Evolutionary conservation across 2,329 filamentous ascomycete species (phyloP), one percentile per base, ranked within the genome.

Genomic region (Penicillium sp.): DNA sequence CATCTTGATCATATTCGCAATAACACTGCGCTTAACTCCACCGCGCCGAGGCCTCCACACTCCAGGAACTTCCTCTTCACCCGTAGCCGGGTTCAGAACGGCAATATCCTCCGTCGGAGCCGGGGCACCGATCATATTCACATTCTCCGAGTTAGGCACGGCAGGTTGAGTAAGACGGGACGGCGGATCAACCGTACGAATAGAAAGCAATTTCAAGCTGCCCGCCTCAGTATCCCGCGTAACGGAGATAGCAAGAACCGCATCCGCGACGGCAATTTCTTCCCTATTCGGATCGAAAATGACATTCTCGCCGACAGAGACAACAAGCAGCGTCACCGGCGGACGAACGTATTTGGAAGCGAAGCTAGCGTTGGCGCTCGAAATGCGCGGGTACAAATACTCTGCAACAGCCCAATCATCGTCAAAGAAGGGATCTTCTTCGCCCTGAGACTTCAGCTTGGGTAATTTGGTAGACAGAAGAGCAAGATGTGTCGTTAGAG

Each of bases 361-460:
- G 3, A 55, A 36, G 3, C 56, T 54, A 4, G 63, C 57, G 16
- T 58, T 65, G 14, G 60, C 62, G 29, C 54, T 40, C 23, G 52
- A 52, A 23, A 61, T 49, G 31, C 81, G 82, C 1, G 87, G 83
- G 76, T 95, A 99, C 26, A 99, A 79, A 53, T 86, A 87, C 16
- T 85, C 82, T 1, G 92, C 87, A 14, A 89, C 89, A 60, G 89
- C 91, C 94, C 94, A 99, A 77, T 99, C 94, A 76, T 99, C 94
- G 77, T 97, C 89, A 75, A 99, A 99, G 70, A 97, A 87, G 11
- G 94, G 94, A 66, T 99, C 94, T 77, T 99, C 94, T 75, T 97
- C 93, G 54, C 85, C 85, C 73, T 96, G 90, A 1, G 92, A 97
- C 71, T 91, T 91, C 48, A 97, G 81, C 23, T 87, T 84, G 7